Evolutionary conservation across 139 green algal genomes (phyloP).

Genomic region (Bryopsis sp.): DNA sequence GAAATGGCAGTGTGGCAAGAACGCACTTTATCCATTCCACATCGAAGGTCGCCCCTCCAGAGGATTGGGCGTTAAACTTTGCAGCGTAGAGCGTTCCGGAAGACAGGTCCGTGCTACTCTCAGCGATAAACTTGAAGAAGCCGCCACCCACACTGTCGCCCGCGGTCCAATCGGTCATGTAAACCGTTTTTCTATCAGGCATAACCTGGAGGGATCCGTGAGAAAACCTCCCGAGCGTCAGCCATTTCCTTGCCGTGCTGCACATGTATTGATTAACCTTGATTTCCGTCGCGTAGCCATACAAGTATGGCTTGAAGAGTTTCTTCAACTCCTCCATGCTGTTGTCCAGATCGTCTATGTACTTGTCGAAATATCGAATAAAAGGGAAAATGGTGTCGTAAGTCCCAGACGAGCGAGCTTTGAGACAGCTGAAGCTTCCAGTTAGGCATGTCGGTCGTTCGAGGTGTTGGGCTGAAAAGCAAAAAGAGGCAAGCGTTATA

Average conservation of each 20-base stretch:
- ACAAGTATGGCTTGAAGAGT: constrained; percentile 27
- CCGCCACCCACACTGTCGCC: constrained; percentile 15
- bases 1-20: no score
- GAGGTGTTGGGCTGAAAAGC: constrained; percentile 8
- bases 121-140: constrained; percentile 29
- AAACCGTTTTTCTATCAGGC: constrained; percentile 26
- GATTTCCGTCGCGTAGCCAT: constrained; percentile 30
- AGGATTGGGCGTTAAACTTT: constrained; percentile 19
- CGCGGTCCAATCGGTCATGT: constrained; percentile 25
- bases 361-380: background rate
- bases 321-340: constrained; percentile 19
- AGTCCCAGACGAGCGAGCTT: background rate
- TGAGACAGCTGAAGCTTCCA: constrained; percentile 13
- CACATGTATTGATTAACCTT: constrained; percentile 9
- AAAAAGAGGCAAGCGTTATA: no score
- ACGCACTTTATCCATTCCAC: constrained; percentile 20
- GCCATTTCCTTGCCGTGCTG: constrained; percentile 18
- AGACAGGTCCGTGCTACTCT: constrained; percentile 21
- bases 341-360: constrained; percentile 18
- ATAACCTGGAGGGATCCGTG: constrained; percentile 22
- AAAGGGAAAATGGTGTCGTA: constrained; percentile 1
- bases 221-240: constrained; percentile 26
- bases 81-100: constrained; percentile 32
- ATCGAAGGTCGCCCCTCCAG: background rate
- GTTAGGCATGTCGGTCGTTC: constrained; percentile 2